Base-by-base conservation (phyloP, 441 rosid species). In the Pelargonium myrrhifolium region DNA sequence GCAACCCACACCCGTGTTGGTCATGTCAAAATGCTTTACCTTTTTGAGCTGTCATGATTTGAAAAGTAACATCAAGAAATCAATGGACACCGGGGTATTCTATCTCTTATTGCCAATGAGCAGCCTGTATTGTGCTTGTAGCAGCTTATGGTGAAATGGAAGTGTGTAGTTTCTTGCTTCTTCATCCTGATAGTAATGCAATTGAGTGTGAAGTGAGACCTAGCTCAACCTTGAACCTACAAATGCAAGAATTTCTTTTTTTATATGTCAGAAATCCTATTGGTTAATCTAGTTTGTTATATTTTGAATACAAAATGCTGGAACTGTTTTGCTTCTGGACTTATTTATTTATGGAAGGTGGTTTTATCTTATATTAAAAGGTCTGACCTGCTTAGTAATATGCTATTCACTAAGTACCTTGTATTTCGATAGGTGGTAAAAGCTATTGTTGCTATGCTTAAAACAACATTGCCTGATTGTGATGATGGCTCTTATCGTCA, bases 381-480 rank as follows among this genome's bases (percentile, higher is more conserved):
- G 49, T 61, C 35, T 56, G 62, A 21, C 18, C n/a, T 64, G 69
- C 45, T 60, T 63, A 56, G 18, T 39, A 22, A 37, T 65, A n/a
- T 17, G 31, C 15, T 66, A 15, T 75, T 71, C 20, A 51, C 63
- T 69, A 65, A 71, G 51, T 35, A 66, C 18, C 5, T 68, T 67
- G 55, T 62, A 66, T 64, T 51, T 64, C 62, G 2, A 37, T 72
- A 92, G 98, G 95, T 87, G 68, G 89, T 89, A 39, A 85, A 80
- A 81, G 83, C 85, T 67, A 90, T 90, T 72, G 77, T 88, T 75
- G 87, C 92, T 9, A 86, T 91, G 95, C 93, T 93, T 70, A 90
- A 78, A 79, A 86, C 99, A 51, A 69, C 97, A 71, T 71, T 84
- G 71, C 77, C 90, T 47, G 84, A 83, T 39, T 90, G 95, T 65